These are phyloP conservation scores for Penicillium canescens DNA, from an alignment of 495 filamentous ascomycete genomes.

Conservation along the genomic window DNA sequence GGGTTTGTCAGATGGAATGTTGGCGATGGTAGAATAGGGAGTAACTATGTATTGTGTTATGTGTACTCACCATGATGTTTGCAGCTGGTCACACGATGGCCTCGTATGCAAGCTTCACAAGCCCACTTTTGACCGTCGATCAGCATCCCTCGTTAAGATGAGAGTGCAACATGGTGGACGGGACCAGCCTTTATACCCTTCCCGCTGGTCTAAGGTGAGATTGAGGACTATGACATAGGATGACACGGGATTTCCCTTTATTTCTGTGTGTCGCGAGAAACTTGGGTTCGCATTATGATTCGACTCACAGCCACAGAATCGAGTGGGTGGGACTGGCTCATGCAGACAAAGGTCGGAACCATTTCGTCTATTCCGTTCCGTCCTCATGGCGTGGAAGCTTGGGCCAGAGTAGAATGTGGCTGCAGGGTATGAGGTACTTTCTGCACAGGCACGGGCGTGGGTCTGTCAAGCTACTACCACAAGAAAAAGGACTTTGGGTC, in stretches of 20 bases:
- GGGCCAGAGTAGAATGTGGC: slow-evolving; percentile 2
- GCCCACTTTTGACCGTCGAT: slow-evolving; percentile 88
- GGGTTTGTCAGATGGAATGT: slow-evolving; percentile 6
- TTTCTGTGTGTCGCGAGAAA: slow-evolving; percentile 12
- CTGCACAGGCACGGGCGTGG: slow-evolving; percentile 5
- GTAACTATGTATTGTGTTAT: neutral
- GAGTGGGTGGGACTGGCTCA: slow-evolving; percentile 17
- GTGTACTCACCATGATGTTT: slow-evolving; percentile 47
- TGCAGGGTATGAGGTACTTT: slow-evolving; percentile 7
- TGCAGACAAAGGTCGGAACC: slow-evolving; percentile 18
- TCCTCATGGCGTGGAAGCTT: slow-evolving; percentile 20
- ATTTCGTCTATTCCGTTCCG: slow-evolving; percentile 1
- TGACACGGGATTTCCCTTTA: slow-evolving; percentile 6
- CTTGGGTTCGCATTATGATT: slow-evolving; percentile 11
- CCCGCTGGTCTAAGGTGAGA: slow-evolving; percentile 15
- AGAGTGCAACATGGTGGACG: slow-evolving; percentile 13
- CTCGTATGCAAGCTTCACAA: slow-evolving; percentile 90
- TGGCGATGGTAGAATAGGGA: slow-evolving; percentile 12
- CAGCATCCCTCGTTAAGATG: slow-evolving; percentile 58
- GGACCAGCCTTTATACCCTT: slow-evolving; percentile 18
- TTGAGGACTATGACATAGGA: slow-evolving; percentile 25
- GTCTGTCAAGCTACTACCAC: neutral
- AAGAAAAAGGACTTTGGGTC: too few relatives aligned
- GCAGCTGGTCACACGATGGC: slow-evolving; percentile 73
- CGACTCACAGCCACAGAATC: slow-evolving; percentile 30